Percentiles rank a stretch among this genome's conserved stretches.
Conservation (phyloP, 1,284 basidiomycete species). For the Phellinidium pouzarii region DNA sequence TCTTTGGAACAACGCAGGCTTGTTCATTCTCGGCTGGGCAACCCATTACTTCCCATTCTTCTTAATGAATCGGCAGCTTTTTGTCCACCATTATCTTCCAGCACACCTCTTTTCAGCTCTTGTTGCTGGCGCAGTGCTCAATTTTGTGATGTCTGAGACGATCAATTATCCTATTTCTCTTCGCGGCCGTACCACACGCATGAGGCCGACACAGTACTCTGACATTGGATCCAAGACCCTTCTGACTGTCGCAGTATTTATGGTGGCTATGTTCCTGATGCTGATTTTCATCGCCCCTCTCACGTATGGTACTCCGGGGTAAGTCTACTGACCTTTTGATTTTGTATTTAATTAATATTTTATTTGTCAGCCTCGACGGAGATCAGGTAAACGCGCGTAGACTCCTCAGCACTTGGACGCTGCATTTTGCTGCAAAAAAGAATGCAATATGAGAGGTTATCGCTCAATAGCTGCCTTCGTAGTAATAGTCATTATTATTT, state of each 20-base stretch:
- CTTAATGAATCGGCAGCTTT: slow-evolving; percentile 94
- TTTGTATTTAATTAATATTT: slow-evolving; percentile 15
- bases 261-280: slow-evolving; percentile 56
- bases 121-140: slow-evolving; percentile 86
- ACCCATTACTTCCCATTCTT: slow-evolving; percentile 98
- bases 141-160: slow-evolving; percentile 87
- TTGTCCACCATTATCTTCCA: slow-evolving; percentile 97
- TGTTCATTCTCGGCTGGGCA: slow-evolving; percentile 92
- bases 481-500: too few species aligned
- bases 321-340: slow-evolving; percentile 29
- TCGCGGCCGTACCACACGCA: slow-evolving; percentile 52
- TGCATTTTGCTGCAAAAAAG: slow-evolving; percentile 77
- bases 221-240: slow-evolving; percentile 68
- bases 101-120: slow-evolving; percentile 89
- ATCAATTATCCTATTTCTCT: slow-evolving; percentile 90
- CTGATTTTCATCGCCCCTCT: slow-evolving; percentile 78
- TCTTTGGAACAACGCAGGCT: slow-evolving; percentile 90
- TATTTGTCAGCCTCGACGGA: slow-evolving; percentile 53
- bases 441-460: slow-evolving; percentile 27
- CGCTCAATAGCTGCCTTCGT: too few species aligned
- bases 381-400: slow-evolving; percentile 67
- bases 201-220: slow-evolving; percentile 58
- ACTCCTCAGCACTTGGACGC: slow-evolving; percentile 71
- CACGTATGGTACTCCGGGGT: slow-evolving; percentile 91
- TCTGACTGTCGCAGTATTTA: slow-evolving; percentile 52